Evolutionary conservation across 352 stramenopile genomes (phyloP).

Genomic region (Globisporangium apiculatum): DNA sequence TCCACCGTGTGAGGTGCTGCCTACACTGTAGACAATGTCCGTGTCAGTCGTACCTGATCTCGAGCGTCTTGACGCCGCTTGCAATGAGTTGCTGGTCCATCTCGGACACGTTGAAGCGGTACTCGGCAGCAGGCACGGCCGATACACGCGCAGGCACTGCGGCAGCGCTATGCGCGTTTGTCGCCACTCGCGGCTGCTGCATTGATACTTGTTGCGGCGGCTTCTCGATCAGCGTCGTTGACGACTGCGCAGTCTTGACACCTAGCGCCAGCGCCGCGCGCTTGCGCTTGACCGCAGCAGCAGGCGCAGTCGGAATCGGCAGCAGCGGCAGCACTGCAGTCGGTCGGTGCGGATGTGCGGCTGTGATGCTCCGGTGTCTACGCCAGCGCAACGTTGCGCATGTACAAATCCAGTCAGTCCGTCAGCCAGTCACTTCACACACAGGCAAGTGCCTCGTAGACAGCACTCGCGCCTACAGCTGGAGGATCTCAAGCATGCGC

Average conservation of each 20-base stretch:
- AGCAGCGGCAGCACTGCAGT: background rate
- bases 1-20: background rate
- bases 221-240: slow-evolving; percentile 10
- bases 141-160: background rate
- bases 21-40: too few species aligned
- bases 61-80: slow-evolving; percentile 44
- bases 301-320: background rate
- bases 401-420: background rate
- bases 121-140: slow-evolving; percentile 31
- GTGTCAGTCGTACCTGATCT: slow-evolving; percentile 38
- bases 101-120: slow-evolving; percentile 42
- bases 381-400: background rate
- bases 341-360: background rate
- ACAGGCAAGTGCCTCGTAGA: background rate
- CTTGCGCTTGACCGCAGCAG: slow-evolving; percentile 8
- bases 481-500: slow-evolving; percentile 49
- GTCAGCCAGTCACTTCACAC: too few species aligned
- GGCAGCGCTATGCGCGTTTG: slow-evolving; percentile 1
- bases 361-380: too few species aligned
- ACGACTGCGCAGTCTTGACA: background rate
- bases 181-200: slow-evolving; percentile 1
- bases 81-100: slow-evolving; percentile 38
- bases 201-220: slow-evolving; percentile 2
- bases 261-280: background rate
- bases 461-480: slow-evolving; percentile 27